These are phyloP conservation scores for Pythium plurisporium DNA, from an alignment of 352 stramenopile species.

Conservation along the genomic window DNA sequence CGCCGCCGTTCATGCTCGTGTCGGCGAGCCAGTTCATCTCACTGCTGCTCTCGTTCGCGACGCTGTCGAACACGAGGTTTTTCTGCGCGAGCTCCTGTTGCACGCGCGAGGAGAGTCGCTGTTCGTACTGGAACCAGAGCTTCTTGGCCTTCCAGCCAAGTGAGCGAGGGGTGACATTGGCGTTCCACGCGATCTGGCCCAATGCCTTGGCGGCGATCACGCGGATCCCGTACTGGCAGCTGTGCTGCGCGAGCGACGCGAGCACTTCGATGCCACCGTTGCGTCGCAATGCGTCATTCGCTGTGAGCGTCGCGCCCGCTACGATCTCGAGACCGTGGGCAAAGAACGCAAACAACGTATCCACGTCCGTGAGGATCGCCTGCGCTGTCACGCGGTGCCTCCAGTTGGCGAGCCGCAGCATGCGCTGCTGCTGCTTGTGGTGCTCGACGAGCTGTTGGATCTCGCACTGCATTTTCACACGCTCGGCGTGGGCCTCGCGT, in stretches of 20 bases:
- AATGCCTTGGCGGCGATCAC: conserved; percentile 49
- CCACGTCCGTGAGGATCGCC: conserved; percentile 57
- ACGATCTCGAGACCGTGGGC: conserved; percentile 51
- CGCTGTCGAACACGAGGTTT: conserved; percentile 43
- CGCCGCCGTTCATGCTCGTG: conserved; percentile 20
- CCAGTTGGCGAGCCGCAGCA: conserved; percentile 66
- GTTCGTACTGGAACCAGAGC: conserved; percentile 57
- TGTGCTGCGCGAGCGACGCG: conserved; percentile 37
- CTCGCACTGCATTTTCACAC: conserved; percentile 42
- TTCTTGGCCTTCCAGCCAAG: conserved; percentile 67
- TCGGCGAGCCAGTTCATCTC: conserved; percentile 64
- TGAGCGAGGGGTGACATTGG: conserved; percentile 45
- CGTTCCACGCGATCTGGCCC: conserved; percentile 62
- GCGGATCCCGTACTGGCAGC: conserved; percentile 30
- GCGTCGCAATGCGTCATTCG: conserved; percentile 47
- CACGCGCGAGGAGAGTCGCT: conserved; percentile 30
- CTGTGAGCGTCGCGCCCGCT: conserved; percentile 35
- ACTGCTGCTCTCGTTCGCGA: conserved; percentile 29
- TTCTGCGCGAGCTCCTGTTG: conserved; percentile 26
- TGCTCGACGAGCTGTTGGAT: conserved; percentile 37
- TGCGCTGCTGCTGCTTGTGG: conserved; percentile 61
- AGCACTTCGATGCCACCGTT: conserved; percentile 70
- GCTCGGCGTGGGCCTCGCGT: conserved; percentile 51
- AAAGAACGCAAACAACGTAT: conserved; percentile 67
- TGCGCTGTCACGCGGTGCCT: conserved; percentile 63